phyloP scores from a whole-genome alignment of 2,329 filamentous ascomycete genomes.

The Zasmidium citrigriseum region DNA sequence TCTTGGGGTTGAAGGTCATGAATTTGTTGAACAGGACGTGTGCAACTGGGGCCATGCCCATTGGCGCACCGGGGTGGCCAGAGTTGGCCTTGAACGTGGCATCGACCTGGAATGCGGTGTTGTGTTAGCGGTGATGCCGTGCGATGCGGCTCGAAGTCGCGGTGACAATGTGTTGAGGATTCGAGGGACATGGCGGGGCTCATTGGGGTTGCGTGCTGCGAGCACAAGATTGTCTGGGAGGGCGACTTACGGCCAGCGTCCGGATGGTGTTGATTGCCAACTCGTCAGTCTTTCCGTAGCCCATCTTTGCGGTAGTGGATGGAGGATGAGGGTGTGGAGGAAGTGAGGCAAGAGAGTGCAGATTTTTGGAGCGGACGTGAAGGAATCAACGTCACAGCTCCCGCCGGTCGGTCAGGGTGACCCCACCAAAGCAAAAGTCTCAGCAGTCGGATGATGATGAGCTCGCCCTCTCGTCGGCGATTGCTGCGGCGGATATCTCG shows the following conservation, averaged over 20 bases:
- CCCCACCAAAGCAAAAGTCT: too few relatives aligned
- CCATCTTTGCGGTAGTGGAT: slow-evolving; percentile 60
- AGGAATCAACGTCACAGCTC: too few relatives aligned
- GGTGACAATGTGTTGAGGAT: too few relatives aligned
- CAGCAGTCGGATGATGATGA: too few relatives aligned
- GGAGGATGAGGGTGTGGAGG: slow-evolving; percentile 7
- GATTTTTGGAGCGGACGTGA: too few relatives aligned
- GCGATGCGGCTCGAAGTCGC: slow-evolving; percentile 4
- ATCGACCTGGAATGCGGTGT: slow-evolving; percentile 74
- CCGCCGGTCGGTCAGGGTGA: too few relatives aligned
- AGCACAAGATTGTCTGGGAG: not conserved
- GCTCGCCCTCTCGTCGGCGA: too few relatives aligned
- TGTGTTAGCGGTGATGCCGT: not conserved
- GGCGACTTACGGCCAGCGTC: slow-evolving; percentile 79
- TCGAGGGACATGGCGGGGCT: too few relatives aligned
- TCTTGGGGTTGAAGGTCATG: slow-evolving; percentile 99
- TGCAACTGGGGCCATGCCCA: slow-evolving; percentile 92
- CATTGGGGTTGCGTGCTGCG: slow-evolving; percentile 8
- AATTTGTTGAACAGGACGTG: slow-evolving; percentile 99
- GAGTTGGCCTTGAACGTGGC: slow-evolving; percentile 94
- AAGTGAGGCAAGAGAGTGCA: not conserved
- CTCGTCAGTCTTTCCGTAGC: slow-evolving; percentile 83
- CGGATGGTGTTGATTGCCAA: slow-evolving; percentile 98
- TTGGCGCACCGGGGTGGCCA: slow-evolving; percentile 96
- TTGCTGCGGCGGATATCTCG: too few relatives aligned